phyloP scores from a whole-genome alignment of 768 basidiomycete genomes.

The Pleurotus salmoneostramineus region DNA sequence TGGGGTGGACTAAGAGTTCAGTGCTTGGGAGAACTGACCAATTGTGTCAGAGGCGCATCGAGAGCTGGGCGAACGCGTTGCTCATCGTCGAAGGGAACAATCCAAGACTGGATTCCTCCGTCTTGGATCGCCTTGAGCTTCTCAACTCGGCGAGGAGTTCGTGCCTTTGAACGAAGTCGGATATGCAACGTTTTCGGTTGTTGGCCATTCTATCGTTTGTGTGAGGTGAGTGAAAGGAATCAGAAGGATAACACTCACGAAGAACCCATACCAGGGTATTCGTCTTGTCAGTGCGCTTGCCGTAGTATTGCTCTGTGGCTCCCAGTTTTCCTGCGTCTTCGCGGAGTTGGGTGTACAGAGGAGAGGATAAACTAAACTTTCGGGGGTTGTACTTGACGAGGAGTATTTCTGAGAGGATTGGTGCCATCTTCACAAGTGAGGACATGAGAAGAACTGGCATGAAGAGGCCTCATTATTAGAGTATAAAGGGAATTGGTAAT shows the following conservation, averaged over 20 bases:
- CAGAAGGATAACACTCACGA: constrained; percentile 9
- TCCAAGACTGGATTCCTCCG: constrained; percentile 9
- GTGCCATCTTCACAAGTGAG: constrained; percentile 9
- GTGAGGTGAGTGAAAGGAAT: background rate
- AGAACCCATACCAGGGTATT: constrained; percentile 17
- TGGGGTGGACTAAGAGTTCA: background rate
- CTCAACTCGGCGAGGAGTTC: background rate
- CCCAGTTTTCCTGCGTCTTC: constrained; percentile 10
- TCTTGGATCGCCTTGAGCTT: constrained; percentile 9
- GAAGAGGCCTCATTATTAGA: background rate
- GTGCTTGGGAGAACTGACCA: constrained; percentile 10
- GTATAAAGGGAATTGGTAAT: background rate
- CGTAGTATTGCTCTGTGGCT: constrained; percentile 19
- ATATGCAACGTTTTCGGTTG: background rate
- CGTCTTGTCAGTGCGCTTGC: constrained; percentile 8
- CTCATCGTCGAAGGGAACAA: constrained; percentile 14
- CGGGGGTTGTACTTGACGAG: constrained; percentile 10
- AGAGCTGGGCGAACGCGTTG: constrained; percentile 14
- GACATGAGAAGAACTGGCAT: background rate
- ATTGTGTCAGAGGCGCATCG: constrained; percentile 16
- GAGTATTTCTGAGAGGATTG: constrained; percentile 16
- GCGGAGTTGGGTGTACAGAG: constrained; percentile 13
- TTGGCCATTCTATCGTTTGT: constrained; percentile 15
- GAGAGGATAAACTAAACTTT: constrained; percentile 12
- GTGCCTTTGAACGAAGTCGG: constrained; percentile 9